Percentiles rank a stretch among this genome's conserved stretches.
These are phyloP conservation scores for Cystobasidium sp. DNA, from an alignment of 1,284 basidiomycete genomes.

Conservation along the genomic window DNA sequence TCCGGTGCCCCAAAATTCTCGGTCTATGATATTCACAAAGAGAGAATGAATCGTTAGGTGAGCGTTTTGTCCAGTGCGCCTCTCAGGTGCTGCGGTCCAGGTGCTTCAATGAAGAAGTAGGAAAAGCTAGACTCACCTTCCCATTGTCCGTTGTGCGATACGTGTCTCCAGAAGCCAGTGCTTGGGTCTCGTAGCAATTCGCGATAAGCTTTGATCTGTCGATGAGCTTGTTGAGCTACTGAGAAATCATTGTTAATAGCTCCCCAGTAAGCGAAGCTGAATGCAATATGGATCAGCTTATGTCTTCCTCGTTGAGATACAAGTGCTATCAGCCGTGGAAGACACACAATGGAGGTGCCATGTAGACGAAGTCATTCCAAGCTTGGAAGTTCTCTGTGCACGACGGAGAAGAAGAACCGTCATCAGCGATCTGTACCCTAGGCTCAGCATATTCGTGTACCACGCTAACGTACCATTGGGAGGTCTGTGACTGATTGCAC, in stretches of 20 bases:
- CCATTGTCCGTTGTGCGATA: constrained; percentile 18
- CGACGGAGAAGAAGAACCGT: background rate
- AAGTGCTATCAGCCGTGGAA: background rate
- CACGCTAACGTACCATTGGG: background rate
- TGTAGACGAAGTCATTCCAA: constrained; percentile 58
- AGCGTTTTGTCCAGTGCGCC: too few species aligned
- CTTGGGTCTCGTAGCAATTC: constrained; percentile 55
- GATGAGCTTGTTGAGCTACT: constrained; percentile 71
- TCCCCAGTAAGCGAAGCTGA: constrained; percentile 77
- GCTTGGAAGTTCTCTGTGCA: constrained; percentile 49
- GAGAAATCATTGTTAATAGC: constrained; percentile 69
- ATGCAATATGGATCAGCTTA: background rate
- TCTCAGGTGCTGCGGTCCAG: background rate
- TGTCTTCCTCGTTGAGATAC: background rate
- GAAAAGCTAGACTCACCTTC: background rate
- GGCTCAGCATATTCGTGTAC: background rate
- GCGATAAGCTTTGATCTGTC: constrained; percentile 78
- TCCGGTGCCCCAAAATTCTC: constrained; percentile 68
- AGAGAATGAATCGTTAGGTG: constrained; percentile 62
- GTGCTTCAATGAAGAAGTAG: background rate
- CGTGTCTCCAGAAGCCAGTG: constrained; percentile 66
- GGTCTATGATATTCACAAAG: constrained; percentile 61
- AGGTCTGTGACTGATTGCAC: constrained; percentile 57
- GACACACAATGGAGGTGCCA: constrained; percentile 78
- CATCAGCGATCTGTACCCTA: background rate